phyloP scores from a whole-genome alignment of 345 rosid genomes.

The Orychophragmus violaceus region DNA sequence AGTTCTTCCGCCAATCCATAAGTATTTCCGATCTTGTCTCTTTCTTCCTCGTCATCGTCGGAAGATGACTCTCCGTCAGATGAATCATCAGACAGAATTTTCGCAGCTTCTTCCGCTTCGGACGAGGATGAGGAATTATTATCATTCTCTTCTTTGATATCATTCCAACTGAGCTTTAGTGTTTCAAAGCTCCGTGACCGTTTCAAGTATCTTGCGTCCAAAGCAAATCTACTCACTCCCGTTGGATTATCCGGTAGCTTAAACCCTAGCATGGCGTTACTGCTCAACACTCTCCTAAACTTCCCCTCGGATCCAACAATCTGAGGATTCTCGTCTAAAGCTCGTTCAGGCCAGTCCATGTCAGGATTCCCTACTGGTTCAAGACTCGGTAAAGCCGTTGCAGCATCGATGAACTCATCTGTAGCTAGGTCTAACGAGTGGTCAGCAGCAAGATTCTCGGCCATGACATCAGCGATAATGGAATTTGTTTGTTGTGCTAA shows the following conservation, averaged over 20 bases:
- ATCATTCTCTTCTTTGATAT: conserved; percentile 37
- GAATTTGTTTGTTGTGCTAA: conserved; percentile 50
- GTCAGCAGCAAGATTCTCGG: conserved; percentile 31
- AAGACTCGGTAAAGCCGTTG: conserved; percentile 18
- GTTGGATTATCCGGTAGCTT: conserved; percentile 37
- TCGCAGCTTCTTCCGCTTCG: conserved; percentile 49
- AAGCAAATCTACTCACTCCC: conserved; percentile 34
- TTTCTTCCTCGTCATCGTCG: conserved; percentile 21
- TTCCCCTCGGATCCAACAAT: conserved; percentile 49
- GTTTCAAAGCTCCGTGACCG: conserved; percentile 72
- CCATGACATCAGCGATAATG: conserved; percentile 53
- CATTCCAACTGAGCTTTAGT: conserved; percentile 40
- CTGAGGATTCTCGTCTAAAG: conserved; percentile 68
- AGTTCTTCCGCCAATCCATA: conserved; percentile 24
- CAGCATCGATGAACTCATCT: conserved; percentile 34
- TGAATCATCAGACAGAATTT: conserved; percentile 28
- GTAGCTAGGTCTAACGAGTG: conserved; percentile 40
- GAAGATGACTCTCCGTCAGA: conserved; percentile 22
- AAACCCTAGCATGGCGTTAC: conserved; percentile 62
- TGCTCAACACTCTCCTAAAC: conserved; percentile 67
- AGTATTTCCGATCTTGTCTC: conserved; percentile 11
- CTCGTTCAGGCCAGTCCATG: conserved; percentile 85
- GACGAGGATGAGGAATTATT: conserved; percentile 15
- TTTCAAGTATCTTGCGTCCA: conserved; percentile 40
- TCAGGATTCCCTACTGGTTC: conserved; percentile 16